Conservation (phyloP, 192 early-diverging fungal genomes). For the Backusella tuberculispora region DNA sequence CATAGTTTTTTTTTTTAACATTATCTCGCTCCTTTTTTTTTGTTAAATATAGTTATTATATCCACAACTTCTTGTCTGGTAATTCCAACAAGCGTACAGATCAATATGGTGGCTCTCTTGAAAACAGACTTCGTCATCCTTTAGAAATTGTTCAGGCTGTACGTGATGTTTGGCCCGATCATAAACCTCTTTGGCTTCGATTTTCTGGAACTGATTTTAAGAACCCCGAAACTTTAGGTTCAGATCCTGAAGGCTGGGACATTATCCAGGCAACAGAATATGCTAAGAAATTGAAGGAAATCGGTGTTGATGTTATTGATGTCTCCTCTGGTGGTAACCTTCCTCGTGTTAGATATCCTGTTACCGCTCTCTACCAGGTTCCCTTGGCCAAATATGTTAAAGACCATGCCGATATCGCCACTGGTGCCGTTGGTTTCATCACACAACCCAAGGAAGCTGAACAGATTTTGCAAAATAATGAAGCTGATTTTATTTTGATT, state of each 20-base stretch:
- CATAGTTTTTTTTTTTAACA: neutral
- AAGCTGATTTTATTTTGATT: conserved; percentile 76
- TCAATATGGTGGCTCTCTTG: conserved; percentile 88
- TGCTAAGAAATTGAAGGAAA: conserved; percentile 53
- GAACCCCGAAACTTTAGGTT: conserved; percentile 44
- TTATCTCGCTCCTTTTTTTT: conserved; percentile 72
- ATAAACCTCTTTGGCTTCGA: conserved; percentile 89
- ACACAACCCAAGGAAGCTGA: conserved; percentile 67
- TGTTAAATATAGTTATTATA: conserved; percentile 69
- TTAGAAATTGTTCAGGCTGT: conserved; percentile 67
- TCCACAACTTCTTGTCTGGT: conserved; percentile 84
- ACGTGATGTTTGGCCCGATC: conserved; percentile 72
- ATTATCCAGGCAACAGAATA: conserved; percentile 73
- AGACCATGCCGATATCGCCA: conserved; percentile 55
- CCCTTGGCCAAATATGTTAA: conserved; percentile 69
- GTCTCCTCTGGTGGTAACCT: conserved; percentile 76
- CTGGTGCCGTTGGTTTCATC: conserved; percentile 77
- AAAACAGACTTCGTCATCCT: conserved; percentile 82
- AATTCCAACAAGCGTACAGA: conserved; percentile 88
- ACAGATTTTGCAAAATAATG: conserved; percentile 59
- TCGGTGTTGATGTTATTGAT: conserved; percentile 87
- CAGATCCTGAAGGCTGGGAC: conserved; percentile 68
- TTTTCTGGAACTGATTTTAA: conserved; percentile 78
- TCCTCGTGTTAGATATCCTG: conserved; percentile 15
- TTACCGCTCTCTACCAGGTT: conserved; percentile 62